Evolutionary conservation across 139 green algal species (phyloP).

Genomic region (Edaphochlamys debaryana): DNA sequence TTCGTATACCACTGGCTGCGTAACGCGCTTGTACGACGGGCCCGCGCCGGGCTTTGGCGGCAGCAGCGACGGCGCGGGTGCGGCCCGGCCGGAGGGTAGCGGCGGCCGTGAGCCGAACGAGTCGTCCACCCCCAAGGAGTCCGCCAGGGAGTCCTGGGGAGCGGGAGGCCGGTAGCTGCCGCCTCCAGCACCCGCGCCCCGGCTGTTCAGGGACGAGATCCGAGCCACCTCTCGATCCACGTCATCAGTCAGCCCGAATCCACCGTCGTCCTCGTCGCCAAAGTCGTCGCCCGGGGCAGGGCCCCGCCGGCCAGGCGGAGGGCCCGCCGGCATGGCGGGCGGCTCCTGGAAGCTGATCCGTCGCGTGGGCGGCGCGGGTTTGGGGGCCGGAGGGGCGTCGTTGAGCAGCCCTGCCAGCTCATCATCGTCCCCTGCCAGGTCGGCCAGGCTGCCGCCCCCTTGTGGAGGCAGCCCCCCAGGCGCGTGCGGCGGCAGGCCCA

Average conservation of each 20-base stretch:
- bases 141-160: slow-evolving; percentile 1
- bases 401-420: slow-evolving; percentile 29
- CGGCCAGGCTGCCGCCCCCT: no score
- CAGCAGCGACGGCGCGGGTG: not conserved
- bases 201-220: not conserved
- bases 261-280: not conserved
- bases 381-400: not conserved
- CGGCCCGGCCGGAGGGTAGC: not conserved
- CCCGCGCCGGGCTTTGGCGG: not conserved
- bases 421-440: slow-evolving; percentile 14
- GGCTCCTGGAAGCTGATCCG: slow-evolving; percentile 25
- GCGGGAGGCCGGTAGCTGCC: not conserved
- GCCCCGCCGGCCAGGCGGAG: not conserved
- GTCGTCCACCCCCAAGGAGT: not conserved
- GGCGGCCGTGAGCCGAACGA: not conserved
- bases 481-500: no score
- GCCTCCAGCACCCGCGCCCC: not conserved
- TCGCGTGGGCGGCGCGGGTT: not conserved
- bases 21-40: not conserved
- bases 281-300: not conserved
- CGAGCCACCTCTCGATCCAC: slow-evolving; percentile 1
- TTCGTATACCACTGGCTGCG: not conserved
- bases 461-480: no score
- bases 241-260: slow-evolving; percentile 4
- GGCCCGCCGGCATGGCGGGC: not conserved